Conservation (phyloP, 2,329 filamentous ascomycete genomes). For the Parascedosporium putredinis region DNA sequence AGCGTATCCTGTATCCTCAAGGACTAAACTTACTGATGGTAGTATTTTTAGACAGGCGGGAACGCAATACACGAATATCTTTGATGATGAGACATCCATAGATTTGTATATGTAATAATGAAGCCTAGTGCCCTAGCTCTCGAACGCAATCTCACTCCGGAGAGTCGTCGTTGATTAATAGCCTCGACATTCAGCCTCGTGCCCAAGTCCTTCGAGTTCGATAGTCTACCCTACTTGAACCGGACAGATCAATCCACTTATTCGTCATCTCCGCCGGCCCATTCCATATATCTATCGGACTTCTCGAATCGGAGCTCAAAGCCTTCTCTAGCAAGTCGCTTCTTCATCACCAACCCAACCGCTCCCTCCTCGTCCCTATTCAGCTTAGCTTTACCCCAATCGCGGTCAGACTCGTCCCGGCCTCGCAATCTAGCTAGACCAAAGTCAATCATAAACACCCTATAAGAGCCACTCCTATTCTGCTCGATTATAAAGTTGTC, state of each 20-base stretch:
- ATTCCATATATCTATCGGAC: conserved; percentile 2
- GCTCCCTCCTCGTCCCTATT: conserved; percentile 14
- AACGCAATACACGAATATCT: too few relatives aligned
- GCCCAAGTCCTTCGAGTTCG: too few relatives aligned
- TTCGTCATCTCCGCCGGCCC: neutral
- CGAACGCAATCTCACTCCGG: too few relatives aligned
- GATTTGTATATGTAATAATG: too few relatives aligned
- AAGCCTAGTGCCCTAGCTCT: too few relatives aligned
- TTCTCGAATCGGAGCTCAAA: conserved; percentile 2
- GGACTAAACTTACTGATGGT: too few relatives aligned
- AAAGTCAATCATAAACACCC: conserved; percentile 19
- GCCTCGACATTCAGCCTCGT: too few relatives aligned
- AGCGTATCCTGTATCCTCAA: too few relatives aligned
- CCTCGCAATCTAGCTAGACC: conserved; percentile 13
- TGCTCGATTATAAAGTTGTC: conserved; percentile 16
- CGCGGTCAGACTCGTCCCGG: conserved; percentile 13
- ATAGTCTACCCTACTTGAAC: too few relatives aligned
- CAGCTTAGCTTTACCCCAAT: conserved; percentile 15
- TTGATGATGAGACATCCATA: too few relatives aligned
- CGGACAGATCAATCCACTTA: neutral
- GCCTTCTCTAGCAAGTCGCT: neutral
- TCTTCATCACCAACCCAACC: neutral
- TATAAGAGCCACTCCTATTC: conserved; percentile 1
- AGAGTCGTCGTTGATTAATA: too few relatives aligned
- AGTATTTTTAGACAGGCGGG: too few relatives aligned